These are phyloP conservation scores for Centaurea solstitialis DNA, from an alignment of 129 eudicot genomes.

Conservation along the genomic window DNA sequence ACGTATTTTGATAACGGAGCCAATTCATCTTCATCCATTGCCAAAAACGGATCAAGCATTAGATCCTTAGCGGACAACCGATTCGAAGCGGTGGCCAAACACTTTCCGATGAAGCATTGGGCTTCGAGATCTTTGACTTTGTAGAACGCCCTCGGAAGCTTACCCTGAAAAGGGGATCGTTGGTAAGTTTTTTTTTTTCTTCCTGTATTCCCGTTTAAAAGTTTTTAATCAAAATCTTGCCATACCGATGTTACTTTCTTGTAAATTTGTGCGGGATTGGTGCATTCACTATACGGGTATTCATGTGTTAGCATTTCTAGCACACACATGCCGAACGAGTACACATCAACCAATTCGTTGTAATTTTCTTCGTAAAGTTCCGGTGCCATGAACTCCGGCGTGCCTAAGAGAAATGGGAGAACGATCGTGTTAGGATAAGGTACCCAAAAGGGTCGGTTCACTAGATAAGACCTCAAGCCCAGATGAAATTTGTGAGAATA, in stretches of 20 bases:
- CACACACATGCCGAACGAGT: slow-evolving; percentile 87
- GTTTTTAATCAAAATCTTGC: neutral
- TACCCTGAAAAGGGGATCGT: slow-evolving; percentile 47
- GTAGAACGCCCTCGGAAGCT: slow-evolving; percentile 76
- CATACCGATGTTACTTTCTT: slow-evolving; percentile 87
- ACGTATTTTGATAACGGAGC: slow-evolving; percentile 5
- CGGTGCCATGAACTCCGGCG: slow-evolving; percentile 97
- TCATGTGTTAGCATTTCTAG: slow-evolving; percentile 84
- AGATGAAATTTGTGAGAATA: neutral
- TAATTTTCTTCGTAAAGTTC: slow-evolving; percentile 89
- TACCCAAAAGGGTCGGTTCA: neutral
- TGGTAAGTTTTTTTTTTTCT: neutral
- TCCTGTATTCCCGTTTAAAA: neutral
- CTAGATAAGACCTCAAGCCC: neutral
- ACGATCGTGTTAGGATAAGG: neutral
- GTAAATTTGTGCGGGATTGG: slow-evolving; percentile 85
- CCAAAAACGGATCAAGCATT: slow-evolving; percentile 64
- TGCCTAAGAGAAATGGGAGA: slow-evolving; percentile 40
- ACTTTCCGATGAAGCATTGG: slow-evolving; percentile 62
- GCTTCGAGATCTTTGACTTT: slow-evolving; percentile 74
- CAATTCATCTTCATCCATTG: slow-evolving; percentile 30
- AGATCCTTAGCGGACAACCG: slow-evolving; percentile 75
- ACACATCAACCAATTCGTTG: slow-evolving; percentile 80
- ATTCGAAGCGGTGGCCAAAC: slow-evolving; percentile 65
- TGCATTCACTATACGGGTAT: slow-evolving; percentile 87